Evolutionary conservation across 2,329 filamentous ascomycete genomes (phyloP).

Genomic region (Colletotrichum graminicola): DNA sequence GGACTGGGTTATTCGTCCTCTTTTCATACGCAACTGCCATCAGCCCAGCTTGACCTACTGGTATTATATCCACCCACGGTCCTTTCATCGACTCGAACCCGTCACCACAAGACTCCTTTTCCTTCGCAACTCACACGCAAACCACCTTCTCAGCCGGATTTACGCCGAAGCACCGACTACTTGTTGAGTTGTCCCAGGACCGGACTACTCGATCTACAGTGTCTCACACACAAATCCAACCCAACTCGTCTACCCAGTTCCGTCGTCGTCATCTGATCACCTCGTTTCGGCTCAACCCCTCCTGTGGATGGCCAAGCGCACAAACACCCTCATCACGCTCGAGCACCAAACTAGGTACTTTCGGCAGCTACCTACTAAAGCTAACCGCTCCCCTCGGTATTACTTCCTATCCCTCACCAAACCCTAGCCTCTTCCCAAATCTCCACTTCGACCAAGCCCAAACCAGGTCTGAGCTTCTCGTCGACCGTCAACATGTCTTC

Average conservation of each 20-base stretch:
- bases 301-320: slow-evolving; percentile 2
- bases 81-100: slow-evolving; percentile 32
- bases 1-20: slow-evolving; percentile 19
- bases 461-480: not conserved
- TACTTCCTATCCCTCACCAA: not conserved
- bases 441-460: not conserved
- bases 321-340: slow-evolving; percentile 17
- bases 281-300: slow-evolving; percentile 8
- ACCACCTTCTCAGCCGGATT: slow-evolving; percentile 19
- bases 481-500: slow-evolving; percentile 60
- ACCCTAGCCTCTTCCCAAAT: not conserved
- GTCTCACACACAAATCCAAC: slow-evolving; percentile 23
- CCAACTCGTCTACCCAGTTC: slow-evolving; percentile 18
- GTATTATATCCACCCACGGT: slow-evolving; percentile 29
- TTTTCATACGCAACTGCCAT: slow-evolving; percentile 27
- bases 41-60: slow-evolving; percentile 14
- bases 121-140: slow-evolving; percentile 16
- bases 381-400: slow-evolving; percentile 12
- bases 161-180: slow-evolving; percentile 19
- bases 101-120: slow-evolving; percentile 30
- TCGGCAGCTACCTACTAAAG: slow-evolving; percentile 26
- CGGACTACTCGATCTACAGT: slow-evolving; percentile 41
- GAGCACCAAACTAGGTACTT: not conserved
- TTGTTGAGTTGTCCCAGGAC: slow-evolving; percentile 28
- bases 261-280: slow-evolving; percentile 31